Base-by-base conservation (phyloP, 345 rosid species). In the Xanthoceras sorbifolium region DNA sequence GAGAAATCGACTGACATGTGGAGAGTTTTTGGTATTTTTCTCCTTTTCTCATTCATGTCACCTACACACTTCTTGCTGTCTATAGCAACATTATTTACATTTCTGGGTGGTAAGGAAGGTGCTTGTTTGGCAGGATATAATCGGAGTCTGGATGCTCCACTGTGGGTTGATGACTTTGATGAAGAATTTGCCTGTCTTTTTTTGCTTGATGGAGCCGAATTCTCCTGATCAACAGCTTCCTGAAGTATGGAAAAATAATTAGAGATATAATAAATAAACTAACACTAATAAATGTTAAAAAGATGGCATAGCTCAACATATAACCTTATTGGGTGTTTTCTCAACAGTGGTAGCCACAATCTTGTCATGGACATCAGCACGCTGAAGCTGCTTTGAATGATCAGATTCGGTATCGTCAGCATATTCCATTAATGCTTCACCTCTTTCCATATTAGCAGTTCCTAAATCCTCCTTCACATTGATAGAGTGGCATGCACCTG, bases 1-100 rank as follows among this genome's bases (percentile, higher is more conserved):
- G 81, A 73, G 79, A 90, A 84, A 82, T 83, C 85, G 63, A 85
- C 77, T 3, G 91, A 86, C 89, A 74, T 77, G 59, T 84, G 89
- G 67, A 87, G 80, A 14, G 89, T 81, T 73, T 72, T 89, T 50
- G 82, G 38, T 54, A 81, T 72, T 67, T 71, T 68, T 84, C 83
- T 85, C 80, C 79, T 88, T 81, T 80, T 82, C 55, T 68, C 78
- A 62, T 69, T 55, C 52, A 77, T 59, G 74, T 78, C 70, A 31
- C 79, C 79, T 6, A 20, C 44, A 55, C 67, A 55, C 63, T 78
- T 87, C 79, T 76, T 78, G 62, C 71, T 72, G 52, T 9, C 72
- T 9, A 28, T 18, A 80, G 61, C 71, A 57, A 69, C 77, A 69
- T 69, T 52, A 20, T 73, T 71, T 78, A 78, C 85, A 25, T 62